A percentile compares a stretch with the other conserved stretches of the same genome.
Conservation (phyloP, 1,139 yeast species). For the Neolecta irregularis region DNA sequence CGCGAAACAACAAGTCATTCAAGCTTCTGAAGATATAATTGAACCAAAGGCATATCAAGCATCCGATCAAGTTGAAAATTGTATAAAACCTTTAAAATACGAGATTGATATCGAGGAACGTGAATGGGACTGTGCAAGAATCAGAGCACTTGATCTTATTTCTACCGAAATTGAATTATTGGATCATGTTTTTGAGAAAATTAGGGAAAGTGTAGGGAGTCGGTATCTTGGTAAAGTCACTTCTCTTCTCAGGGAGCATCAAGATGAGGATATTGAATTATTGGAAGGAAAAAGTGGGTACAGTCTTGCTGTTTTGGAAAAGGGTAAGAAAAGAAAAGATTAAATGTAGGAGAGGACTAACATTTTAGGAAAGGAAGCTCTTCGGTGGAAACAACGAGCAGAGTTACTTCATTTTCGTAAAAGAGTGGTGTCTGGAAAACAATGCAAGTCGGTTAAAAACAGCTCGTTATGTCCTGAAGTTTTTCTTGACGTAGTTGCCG, state of each 20-base stretch:
- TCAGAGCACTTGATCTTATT: constrained; percentile 54
- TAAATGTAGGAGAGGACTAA: constrained; percentile 58
- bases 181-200: constrained; percentile 42
- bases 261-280: no score
- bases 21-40: constrained; percentile 70
- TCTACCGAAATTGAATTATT: constrained; percentile 81
- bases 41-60: constrained; percentile 72
- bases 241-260: no score
- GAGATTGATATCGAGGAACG: constrained; percentile 92
- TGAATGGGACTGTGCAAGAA: constrained; percentile 77
- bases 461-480: constrained; percentile 90
- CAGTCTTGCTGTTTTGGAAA: constrained; percentile 14
- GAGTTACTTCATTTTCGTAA: constrained; percentile 59
- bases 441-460: constrained; percentile 63
- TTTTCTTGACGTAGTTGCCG: constrained; percentile 81
- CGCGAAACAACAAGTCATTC: constrained; percentile 65
- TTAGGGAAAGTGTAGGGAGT: constrained; percentile 64
- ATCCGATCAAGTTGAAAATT: constrained; percentile 95
- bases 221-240: constrained; percentile 38
- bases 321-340: constrained; percentile 18
- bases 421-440: constrained; percentile 56
- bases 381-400: constrained; percentile 66
- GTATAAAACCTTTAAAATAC: constrained; percentile 92
- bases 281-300: constrained; percentile 29
- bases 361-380: constrained; percentile 61